phyloP scores from a whole-genome alignment of 129 eudicot genomes.

The Deinandra increscens region DNA sequence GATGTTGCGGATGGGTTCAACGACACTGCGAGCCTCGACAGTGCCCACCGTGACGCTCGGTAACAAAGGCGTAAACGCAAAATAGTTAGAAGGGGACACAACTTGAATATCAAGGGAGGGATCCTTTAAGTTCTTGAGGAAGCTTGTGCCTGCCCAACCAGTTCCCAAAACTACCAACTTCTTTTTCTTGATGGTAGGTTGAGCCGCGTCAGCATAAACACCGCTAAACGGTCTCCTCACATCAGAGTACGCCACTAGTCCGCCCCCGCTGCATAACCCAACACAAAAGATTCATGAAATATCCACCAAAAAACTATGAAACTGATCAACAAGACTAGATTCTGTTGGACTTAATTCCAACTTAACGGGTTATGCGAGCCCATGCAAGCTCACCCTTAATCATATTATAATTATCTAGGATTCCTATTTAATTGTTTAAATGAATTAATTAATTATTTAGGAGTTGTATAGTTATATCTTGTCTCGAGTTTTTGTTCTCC shows the following conservation, averaged over 20 bases:
- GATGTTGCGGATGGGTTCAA: slow-evolving; percentile 2
- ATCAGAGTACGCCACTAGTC: background rate
- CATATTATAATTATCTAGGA: too few species aligned
- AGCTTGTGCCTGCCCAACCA: slow-evolving; percentile 2
- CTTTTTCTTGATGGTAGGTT: slow-evolving; percentile 1
- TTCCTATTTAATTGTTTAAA: too few species aligned
- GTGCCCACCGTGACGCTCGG: slow-evolving; percentile 5
- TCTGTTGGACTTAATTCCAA: too few species aligned
- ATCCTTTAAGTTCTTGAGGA: background rate
- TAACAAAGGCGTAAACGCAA: slow-evolving; percentile 3
- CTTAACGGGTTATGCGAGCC: too few species aligned
- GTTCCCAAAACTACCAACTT: background rate
- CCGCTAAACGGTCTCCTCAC: background rate
- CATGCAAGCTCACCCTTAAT: too few species aligned
- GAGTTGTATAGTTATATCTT: too few species aligned
- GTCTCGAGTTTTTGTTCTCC: too few species aligned
- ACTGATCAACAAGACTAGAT: too few species aligned
- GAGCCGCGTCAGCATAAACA: background rate
- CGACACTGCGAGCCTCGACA: background rate
- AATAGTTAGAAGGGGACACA: background rate
- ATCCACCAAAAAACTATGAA: too few species aligned
- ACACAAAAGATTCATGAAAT: background rate
- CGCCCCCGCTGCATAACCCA: background rate
- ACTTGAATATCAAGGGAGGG: background rate
- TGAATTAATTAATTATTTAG: too few species aligned